A percentile compares a stretch with the other conserved stretches of the same genome.
Conservation (phyloP, 257 asterid genomes). For the Fraxinus anomala region DNA sequence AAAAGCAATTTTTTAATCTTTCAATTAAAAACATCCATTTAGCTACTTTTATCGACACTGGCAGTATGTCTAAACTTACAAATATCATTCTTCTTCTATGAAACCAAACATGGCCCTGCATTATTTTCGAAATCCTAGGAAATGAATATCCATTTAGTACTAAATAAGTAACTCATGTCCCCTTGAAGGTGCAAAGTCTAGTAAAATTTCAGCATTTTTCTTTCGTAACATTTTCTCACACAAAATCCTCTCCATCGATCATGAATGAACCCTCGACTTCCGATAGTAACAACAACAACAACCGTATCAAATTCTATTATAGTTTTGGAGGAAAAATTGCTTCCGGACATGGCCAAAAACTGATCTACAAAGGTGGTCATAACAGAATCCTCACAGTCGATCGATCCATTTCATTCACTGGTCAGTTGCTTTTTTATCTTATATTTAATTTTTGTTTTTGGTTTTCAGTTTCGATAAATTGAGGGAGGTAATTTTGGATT, state of each 20-base stretch:
- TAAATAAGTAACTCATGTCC: too few relatives aligned
- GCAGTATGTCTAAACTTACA: too few relatives aligned
- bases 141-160: neutral
- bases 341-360: too few relatives aligned
- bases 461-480: neutral
- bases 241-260: neutral
- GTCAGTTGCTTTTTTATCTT: neutral
- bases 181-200: neutral
- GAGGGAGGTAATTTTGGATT: neutral
- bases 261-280: too few relatives aligned
- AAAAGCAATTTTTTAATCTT: too few relatives aligned
- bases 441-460: too few relatives aligned
- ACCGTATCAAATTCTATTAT: too few relatives aligned
- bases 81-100: too few relatives aligned
- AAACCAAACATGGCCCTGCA: neutral
- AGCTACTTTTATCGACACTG: too few relatives aligned
- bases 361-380: neutral
- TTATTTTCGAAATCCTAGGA: neutral
- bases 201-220: neutral
- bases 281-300: too few relatives aligned
- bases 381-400: neutral
- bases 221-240: neutral
- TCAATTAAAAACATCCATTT: too few relatives aligned
- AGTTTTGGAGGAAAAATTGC: too few relatives aligned
- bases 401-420: neutral